Base-by-base conservation (phyloP, 106 monocot species). In the Apostasia shenzhenica region DNA sequence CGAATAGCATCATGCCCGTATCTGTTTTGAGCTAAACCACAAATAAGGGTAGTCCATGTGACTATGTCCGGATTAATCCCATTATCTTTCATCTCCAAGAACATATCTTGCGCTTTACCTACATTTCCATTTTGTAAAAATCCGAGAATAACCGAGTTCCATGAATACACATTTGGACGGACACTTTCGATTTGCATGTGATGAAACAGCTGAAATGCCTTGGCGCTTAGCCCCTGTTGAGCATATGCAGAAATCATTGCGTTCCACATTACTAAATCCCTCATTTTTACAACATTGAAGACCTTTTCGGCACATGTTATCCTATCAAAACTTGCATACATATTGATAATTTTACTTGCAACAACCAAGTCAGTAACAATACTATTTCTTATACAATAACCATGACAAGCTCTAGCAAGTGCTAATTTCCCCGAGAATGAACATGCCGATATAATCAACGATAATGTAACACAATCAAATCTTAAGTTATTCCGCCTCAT, bases 381-480 rank as follows among this genome's bases (percentile, higher is more conserved):
- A 63, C 56, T 37, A 62, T 82, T 82, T 79, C 86, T 76, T 8
- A 86, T 73, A 54, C 78, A 73, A 62, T 66, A 86, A 48, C 78
- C 75, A 67, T 86, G 86, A 2, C 59, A 63, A 55, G 40, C 73
- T 67, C 45, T 79, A 38, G 79, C 86, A 41, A 80, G 73, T 51
- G 66, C 45, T 38, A 81, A 5, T 49, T 56, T 81, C 41, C 70
- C 53, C 37, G 70, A 54, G 46, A 61, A 26, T 3, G 67, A 48
- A 64, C 69, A 85, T 48, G 78, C 74, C 13, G 72, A 69, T 61
- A 82, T 54, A 43, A 86, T 68, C 6, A 73, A 86, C 1, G 79
- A 8, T 50, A 86, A 55, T 13, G 86, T 82, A 65, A 86, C 86
- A 5, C 73, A 86, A 76, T 86, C 86, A 63, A 86, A 86, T 49